Conservation (phyloP, 306 rosid species). For the Gynostemma pentaphyllum region DNA sequence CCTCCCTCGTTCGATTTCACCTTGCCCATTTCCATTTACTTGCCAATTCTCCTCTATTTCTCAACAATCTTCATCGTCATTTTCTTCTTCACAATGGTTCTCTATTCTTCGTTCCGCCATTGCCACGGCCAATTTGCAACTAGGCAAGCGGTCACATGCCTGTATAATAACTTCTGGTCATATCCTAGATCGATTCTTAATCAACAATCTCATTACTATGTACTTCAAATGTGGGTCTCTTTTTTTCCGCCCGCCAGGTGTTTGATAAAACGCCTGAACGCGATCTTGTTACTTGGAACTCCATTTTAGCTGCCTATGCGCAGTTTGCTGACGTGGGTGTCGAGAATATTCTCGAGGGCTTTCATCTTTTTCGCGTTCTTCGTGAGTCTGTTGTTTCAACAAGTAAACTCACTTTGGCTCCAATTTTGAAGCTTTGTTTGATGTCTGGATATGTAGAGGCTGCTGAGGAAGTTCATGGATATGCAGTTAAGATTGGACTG, state of each 20-base stretch:
- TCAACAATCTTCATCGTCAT: too few species aligned
- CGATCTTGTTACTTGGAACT: slow-evolving; percentile 75
- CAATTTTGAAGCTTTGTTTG: slow-evolving; percentile 51
- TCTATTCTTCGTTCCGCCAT: slow-evolving; percentile 57
- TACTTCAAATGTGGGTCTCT: slow-evolving; percentile 57
- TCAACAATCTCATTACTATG: slow-evolving; percentile 67
- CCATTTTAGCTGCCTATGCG: slow-evolving; percentile 58
- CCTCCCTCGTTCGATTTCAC: too few species aligned
- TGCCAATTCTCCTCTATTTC: neutral
- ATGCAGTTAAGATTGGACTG: slow-evolving; percentile 56
- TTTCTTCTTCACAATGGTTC: slow-evolving; percentile 41
- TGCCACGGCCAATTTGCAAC: slow-evolving; percentile 30
- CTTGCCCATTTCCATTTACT: slow-evolving; percentile 1
- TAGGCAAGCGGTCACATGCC: slow-evolving; percentile 57
- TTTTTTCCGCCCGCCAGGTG: slow-evolving; percentile 45
- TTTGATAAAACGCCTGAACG: slow-evolving; percentile 42
- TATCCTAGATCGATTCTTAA: slow-evolving; percentile 31
- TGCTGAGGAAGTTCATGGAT: slow-evolving; percentile 57
- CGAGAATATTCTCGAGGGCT: slow-evolving; percentile 30
- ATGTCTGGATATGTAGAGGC: slow-evolving; percentile 28
- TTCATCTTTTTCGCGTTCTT: slow-evolving; percentile 41
- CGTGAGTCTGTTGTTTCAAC: slow-evolving; percentile 31
- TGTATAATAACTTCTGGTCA: slow-evolving; percentile 34
- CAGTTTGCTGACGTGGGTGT: slow-evolving; percentile 17
- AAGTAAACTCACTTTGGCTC: slow-evolving; percentile 53